phyloP scores from a whole-genome alignment of 306 rosid genomes.

The Fragaria nilgerrensis region DNA sequence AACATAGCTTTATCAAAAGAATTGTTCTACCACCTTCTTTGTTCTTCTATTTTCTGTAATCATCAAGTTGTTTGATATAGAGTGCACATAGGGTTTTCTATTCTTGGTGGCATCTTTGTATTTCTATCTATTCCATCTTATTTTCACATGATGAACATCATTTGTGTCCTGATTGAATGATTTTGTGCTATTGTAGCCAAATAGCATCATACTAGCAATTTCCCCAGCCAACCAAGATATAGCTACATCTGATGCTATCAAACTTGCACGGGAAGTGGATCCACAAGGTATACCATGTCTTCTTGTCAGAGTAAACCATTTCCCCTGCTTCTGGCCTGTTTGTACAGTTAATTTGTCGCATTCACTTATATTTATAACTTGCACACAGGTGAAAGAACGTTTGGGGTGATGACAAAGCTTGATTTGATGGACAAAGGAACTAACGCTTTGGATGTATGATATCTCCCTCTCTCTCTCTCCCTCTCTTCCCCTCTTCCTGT shows the following conservation, averaged over 20 bases:
- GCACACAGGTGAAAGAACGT: constrained; percentile 71
- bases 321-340: not conserved
- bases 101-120: not conserved
- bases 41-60: not conserved
- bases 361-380: constrained; percentile 23
- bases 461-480: constrained; percentile 6
- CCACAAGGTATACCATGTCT: constrained; percentile 51
- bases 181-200: constrained; percentile 55
- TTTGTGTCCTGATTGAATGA: not conserved
- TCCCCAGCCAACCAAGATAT: constrained; percentile 96
- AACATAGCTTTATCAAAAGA: not conserved
- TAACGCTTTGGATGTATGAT: constrained; percentile 75
- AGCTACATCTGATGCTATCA: constrained; percentile 94
- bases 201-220: constrained; percentile 76
- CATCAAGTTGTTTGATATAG: not conserved
- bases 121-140: constrained; percentile 4
- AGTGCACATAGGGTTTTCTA: too few relatives aligned
- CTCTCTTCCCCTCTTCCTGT: not conserved
- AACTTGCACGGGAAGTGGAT: constrained; percentile 86
- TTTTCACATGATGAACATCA: not conserved
- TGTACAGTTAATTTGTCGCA: constrained; percentile 1
- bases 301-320: not conserved
- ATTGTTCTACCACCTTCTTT: not conserved
- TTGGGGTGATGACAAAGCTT: constrained; percentile 90
- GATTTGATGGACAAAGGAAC: constrained; percentile 99